These are phyloP conservation scores for Ceratonia siliqua DNA, from an alignment of 306 rosid genomes.

Conservation along the genomic window DNA sequence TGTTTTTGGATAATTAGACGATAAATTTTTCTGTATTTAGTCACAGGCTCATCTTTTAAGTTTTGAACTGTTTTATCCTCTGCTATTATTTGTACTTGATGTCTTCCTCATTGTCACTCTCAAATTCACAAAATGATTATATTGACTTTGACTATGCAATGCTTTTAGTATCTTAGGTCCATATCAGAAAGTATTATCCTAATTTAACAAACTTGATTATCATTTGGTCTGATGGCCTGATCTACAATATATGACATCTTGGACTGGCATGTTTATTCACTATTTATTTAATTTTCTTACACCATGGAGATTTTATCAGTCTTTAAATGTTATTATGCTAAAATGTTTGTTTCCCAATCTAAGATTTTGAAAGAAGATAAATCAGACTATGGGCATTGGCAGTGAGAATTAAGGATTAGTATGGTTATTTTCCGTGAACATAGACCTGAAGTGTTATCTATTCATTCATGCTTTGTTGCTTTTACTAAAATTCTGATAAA, in stretches of 20 bases:
- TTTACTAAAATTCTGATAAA: too few species aligned
- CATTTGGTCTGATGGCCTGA: background rate
- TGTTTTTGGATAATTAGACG: constrained; percentile 6
- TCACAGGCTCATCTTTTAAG: background rate
- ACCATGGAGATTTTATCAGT: background rate
- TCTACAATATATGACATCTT: background rate
- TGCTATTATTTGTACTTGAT: background rate
- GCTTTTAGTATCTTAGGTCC: background rate
- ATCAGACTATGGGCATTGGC: too few species aligned
- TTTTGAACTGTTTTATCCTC: constrained; percentile 23
- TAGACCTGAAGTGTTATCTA: too few species aligned
- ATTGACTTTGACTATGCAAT: background rate
- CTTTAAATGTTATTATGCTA: too few species aligned
- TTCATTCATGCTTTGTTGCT: too few species aligned
- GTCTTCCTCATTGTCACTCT: background rate
- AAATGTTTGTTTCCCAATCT: too few species aligned
- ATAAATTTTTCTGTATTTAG: background rate
- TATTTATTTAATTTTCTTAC: background rate
- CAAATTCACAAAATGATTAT: background rate
- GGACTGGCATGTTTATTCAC: background rate
- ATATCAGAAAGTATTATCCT: background rate
- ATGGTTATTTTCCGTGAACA: too few species aligned
- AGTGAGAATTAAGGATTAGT: too few species aligned
- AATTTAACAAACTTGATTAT: background rate
- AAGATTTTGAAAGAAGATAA: too few species aligned